Base-by-base conservation (phyloP, 164 flowering plant genomes). In the Taxillus chinensis region DNA sequence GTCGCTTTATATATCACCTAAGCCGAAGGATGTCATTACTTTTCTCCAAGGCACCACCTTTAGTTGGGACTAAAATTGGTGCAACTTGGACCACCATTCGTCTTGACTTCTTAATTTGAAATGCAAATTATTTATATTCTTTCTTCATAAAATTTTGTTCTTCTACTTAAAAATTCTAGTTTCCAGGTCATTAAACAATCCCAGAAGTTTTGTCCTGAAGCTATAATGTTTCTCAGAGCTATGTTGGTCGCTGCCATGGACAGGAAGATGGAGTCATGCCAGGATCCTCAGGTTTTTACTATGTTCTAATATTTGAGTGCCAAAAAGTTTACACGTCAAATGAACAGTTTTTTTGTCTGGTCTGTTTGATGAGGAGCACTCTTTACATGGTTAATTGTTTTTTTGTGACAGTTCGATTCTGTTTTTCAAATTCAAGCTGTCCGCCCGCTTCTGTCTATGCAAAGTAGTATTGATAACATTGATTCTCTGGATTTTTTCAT, bases 201-300 rank as follows among this genome's bases (percentile, higher is more conserved):
- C 62, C 61, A 54, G 70, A 93, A 87, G 76, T 82, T 87, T 68
- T 93, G 84, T 73, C 96, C 97, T 53, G 99, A 93, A 79, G 87
- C 91, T 45, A 64, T 90, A 60, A 61, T 77, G 61, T 89, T 89
- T 72, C 74, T 90, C 42, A 79, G 67, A 60, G 75, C 83, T 54
- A 58, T 89, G 67, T 76, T 90, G 66, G 68, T 76, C 70, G 83
- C 90, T 67, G 83, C 92, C 49, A 62, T 69, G 8, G 74, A 68
- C 64, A 62, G 71, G 41, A 79, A 74, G 50, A 63, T 61, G 17
- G 66, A 39, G 46, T 65, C 75, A 46, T 62, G 53, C 63, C 68
- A 70, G 54, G 70, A 74, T 69, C 67, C 80, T 68, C 77, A 81
- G 85, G 96, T 90, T 65, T 52, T 51, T 51, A 4, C 27, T 27